Conservation (phyloP, 169 alveolate species). For the Cryptosporidium parvum region DNA sequence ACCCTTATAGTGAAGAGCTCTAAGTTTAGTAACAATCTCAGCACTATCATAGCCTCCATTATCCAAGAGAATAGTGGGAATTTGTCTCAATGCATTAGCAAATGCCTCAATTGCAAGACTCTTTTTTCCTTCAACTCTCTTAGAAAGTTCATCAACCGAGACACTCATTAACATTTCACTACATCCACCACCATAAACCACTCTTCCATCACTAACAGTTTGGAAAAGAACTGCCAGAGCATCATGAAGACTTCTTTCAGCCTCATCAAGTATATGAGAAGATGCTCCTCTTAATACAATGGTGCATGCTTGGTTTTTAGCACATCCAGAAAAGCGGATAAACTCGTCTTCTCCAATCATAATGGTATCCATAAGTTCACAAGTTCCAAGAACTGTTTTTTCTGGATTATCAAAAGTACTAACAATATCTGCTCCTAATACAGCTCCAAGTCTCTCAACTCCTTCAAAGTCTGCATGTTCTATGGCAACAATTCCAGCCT, state of each 20-base stretch:
- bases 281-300: slow-evolving; percentile 99
- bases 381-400: slow-evolving; percentile 92
- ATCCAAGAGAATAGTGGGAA: slow-evolving; percentile 97
- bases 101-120: slow-evolving; percentile 98
- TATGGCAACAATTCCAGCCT: slow-evolving; percentile 96
- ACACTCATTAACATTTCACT: slow-evolving; percentile 98
- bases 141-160: slow-evolving; percentile 95
- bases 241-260: slow-evolving; percentile 99
- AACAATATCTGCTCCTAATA: slow-evolving; percentile 97
- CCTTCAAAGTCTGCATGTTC: slow-evolving; percentile 99
- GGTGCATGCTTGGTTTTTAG: slow-evolving; percentile 95
- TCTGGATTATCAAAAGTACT: slow-evolving; percentile 99
- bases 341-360: slow-evolving; percentile 99
- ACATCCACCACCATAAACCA: slow-evolving; percentile 99
- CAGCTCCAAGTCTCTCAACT: slow-evolving; percentile 99
- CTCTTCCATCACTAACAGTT: slow-evolving; percentile 92
- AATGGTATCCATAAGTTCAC: slow-evolving; percentile 96
- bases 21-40: slow-evolving; percentile 95
- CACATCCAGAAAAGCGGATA: slow-evolving; percentile 96
- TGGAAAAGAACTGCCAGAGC: slow-evolving; percentile 98
- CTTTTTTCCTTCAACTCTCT: slow-evolving; percentile 93
- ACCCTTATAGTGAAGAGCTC: slow-evolving; percentile 95
- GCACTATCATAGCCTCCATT: slow-evolving; percentile 98
- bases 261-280: slow-evolving; percentile 98
- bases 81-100: slow-evolving; percentile 95